Evolutionary conservation across 139 green algal species (phyloP), one percentile per base, ranked within the genome.

Genomic region (Chlamydomonas sp.): DNA sequence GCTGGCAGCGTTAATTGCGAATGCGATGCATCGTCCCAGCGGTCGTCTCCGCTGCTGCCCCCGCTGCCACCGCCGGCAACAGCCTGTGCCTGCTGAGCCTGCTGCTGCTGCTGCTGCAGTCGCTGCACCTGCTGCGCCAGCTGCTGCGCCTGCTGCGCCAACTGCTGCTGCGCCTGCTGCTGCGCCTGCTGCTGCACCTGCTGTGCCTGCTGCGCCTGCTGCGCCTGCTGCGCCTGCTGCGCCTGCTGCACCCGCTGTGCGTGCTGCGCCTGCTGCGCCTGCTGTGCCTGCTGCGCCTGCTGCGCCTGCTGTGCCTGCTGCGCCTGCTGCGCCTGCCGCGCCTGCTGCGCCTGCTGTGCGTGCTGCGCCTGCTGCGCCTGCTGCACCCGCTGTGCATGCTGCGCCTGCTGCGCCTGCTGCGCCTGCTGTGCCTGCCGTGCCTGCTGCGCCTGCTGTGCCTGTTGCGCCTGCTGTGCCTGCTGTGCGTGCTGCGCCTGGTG

Each of bases 371-470:
- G 65, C 43, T 58, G 49, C 31, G 24, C 38, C 67, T 67, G 69
- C 62, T 79, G 72, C n/a, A n/a, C n/a, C n/a, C n/a, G n/a, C n/a
- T n/a, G n/a, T n/a, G n/a, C n/a, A n/a, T n/a, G n/a, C 43, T 54
- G 43, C 43, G 43, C 43, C 31, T 58, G 63, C 63, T 69, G 63
- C 38, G 35, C 20, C 48, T 72, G 66, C 48, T 64, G 66, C 29
- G 47, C 29, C 58, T 69, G 69, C 58, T 69, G 69, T 69, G 58
- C 67, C 67, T 75, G 69, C 74, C 73, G 74, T 67, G 70, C 65
- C 59, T 76, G 78, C 73, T 78, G 74, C 36, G 67, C 59, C 61
- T 81, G 78, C 69, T 78, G 73, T 69, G 77, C 70, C 73, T 83
- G 73, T 16, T 75, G 73, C 43, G 28, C 34, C 63, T 72, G 65